Percentiles rank a stretch among this genome's conserved stretches.
These are phyloP conservation scores for Grifola frondosa DNA, from an alignment of 1,284 basidiomycete species.

Conservation along the genomic window DNA sequence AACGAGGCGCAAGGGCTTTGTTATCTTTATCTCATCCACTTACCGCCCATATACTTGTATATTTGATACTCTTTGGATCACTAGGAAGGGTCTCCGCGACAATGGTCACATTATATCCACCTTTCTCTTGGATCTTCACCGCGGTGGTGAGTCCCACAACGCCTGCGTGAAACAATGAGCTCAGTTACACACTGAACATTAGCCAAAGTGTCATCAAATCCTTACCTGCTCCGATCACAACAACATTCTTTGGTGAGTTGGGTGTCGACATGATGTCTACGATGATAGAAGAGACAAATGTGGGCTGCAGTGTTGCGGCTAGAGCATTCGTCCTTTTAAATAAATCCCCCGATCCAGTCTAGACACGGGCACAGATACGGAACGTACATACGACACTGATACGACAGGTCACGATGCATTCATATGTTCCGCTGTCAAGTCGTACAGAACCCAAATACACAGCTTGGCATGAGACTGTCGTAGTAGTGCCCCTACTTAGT, in stretches of 20 bases:
- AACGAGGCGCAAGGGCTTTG: not conserved
- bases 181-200: not conserved
- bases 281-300: too few relatives aligned
- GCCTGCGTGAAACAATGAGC: slow-evolving; percentile 39
- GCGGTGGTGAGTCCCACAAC: slow-evolving; percentile 75
- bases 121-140: slow-evolving; percentile 58
- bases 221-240: slow-evolving; percentile 34
- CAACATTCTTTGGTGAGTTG: slow-evolving; percentile 23
- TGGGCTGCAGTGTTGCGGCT: too few relatives aligned
- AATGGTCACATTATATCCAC: slow-evolving; percentile 58
- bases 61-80: slow-evolving; percentile 65
- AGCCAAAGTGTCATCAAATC: not conserved
- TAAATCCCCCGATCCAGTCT: not conserved
- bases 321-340: not conserved
- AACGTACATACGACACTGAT: slow-evolving; percentile 1
- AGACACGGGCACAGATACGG: too few relatives aligned
- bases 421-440: too few relatives aligned
- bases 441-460: too few relatives aligned
- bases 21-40: slow-evolving; percentile 25
- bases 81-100: slow-evolving; percentile 66
- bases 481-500: too few relatives aligned
- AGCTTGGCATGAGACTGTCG: too few relatives aligned
- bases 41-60: slow-evolving; percentile 80
- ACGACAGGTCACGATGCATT: slow-evolving; percentile 2
- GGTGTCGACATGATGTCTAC: slow-evolving; percentile 7